Conservation (phyloP, 257 asterid genomes). For the Capsicum rhomboideum region DNA sequence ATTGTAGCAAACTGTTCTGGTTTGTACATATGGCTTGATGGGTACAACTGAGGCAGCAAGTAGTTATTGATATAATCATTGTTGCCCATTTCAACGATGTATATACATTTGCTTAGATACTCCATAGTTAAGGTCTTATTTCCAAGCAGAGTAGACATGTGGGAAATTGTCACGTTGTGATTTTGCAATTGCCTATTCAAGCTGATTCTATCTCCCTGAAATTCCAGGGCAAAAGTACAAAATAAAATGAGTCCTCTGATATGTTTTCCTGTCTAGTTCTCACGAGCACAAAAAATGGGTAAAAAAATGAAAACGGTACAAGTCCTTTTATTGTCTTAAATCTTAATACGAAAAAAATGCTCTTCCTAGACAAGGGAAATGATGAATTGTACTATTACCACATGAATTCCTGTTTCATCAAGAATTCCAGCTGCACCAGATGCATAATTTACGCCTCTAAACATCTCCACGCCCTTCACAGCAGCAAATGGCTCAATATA, state of each 20-base stretch:
- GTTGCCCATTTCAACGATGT: slow-evolving; percentile 35
- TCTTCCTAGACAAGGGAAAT: neutral
- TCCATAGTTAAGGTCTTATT: slow-evolving; percentile 14
- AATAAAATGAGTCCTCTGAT: no score
- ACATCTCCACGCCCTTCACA: neutral
- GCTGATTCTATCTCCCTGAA: slow-evolving; percentile 17
- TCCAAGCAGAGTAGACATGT: slow-evolving; percentile 17
- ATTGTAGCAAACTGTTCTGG: neutral
- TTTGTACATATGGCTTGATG: slow-evolving; percentile 15
- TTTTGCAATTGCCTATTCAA: slow-evolving; percentile 8
- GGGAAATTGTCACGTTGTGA: neutral
- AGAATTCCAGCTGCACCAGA: slow-evolving; percentile 14
- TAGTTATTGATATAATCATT: slow-evolving; percentile 69
- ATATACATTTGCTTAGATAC: slow-evolving; percentile 49
- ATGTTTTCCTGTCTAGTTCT: no score
- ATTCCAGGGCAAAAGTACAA: neutral
- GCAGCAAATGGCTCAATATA: slow-evolving; percentile 5
- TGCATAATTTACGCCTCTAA: slow-evolving; percentile 8
- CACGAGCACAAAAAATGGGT: neutral
- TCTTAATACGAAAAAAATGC: neutral
- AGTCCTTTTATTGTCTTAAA: neutral
- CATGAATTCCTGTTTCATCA: neutral
- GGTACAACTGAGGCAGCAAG: slow-evolving; percentile 37
- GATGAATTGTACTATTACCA: neutral
- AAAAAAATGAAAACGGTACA: neutral